These are phyloP conservation scores for Tieghemostelium lacteum DNA, from an alignment of 78 protist species.

Conservation along the genomic window DNA sequence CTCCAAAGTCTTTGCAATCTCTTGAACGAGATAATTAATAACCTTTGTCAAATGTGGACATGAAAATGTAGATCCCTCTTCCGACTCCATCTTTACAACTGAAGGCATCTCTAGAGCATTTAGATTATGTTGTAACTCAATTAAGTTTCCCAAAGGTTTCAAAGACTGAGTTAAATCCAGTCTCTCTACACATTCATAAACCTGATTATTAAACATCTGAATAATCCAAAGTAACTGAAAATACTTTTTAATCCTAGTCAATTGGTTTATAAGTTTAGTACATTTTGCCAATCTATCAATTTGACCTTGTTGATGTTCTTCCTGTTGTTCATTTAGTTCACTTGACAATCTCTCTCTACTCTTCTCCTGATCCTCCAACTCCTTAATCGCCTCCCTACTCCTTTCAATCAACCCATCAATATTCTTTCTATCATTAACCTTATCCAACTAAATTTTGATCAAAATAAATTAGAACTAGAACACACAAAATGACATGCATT, in stretches of 20 bases:
- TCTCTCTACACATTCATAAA: slow-evolving; percentile 24
- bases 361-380: not conserved
- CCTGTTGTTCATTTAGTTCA: slow-evolving; percentile 11
- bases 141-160: slow-evolving; percentile 44
- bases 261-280: slow-evolving; percentile 49
- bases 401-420: not conserved
- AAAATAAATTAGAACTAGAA: not conserved
- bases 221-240: slow-evolving; percentile 36
- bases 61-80: slow-evolving; percentile 17
- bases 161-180: slow-evolving; percentile 8
- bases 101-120: slow-evolving; percentile 30
- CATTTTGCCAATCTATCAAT: slow-evolving; percentile 42
- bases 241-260: slow-evolving; percentile 63
- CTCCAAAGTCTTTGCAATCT: slow-evolving; percentile 6
- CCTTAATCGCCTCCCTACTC: not conserved
- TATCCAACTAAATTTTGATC: not conserved
- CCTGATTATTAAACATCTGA: slow-evolving; percentile 35
- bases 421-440: slow-evolving; percentile 2
- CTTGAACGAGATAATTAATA: slow-evolving; percentile 33
- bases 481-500: not conserved
- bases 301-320: not conserved
- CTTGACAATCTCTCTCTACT: slow-evolving; percentile 6
- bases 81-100: not conserved
- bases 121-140: slow-evolving; percentile 55
- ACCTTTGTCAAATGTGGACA: slow-evolving; percentile 54